Percentiles rank a stretch among this genome's conserved stretches.
Evolutionary conservation across 352 stramenopile genomes (phyloP).

Genomic region (Pythium dissotocum): DNA sequence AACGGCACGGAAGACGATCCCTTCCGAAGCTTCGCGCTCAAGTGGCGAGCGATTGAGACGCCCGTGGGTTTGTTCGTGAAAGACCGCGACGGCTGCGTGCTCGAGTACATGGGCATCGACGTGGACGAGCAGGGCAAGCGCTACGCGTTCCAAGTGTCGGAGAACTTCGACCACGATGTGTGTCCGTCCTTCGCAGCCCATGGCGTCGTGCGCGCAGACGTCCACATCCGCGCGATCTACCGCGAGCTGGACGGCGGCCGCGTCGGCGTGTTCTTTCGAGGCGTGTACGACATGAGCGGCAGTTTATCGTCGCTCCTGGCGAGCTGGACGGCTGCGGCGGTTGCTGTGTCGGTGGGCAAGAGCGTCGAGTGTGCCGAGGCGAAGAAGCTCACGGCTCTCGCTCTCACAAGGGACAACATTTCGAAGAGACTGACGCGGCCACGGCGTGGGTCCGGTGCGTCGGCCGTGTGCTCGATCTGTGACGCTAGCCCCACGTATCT

Average conservation of each 20-base stretch:
- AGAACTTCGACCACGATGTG: conserved; percentile 21
- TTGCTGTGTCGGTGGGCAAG: conserved; percentile 18
- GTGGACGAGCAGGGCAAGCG: conserved; percentile 10
- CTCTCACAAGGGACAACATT: conserved; percentile 5
- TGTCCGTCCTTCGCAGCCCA: conserved; percentile 27
- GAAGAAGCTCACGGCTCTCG: conserved; percentile 29
- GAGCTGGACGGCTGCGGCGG: conserved; percentile 8
- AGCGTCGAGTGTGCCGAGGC: conserved; percentile 26
- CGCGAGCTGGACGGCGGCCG: conserved; percentile 14
- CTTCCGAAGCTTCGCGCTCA: conserved; percentile 30
- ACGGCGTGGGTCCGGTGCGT: neutral
- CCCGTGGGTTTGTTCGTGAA: conserved; percentile 16
- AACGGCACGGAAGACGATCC: conserved; percentile 16
- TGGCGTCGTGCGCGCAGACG: conserved; percentile 17
- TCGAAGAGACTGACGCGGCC: neutral
- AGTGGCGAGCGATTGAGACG: conserved; percentile 29
- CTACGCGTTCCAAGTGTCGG: conserved; percentile 28
- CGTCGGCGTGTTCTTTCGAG: conserved; percentile 24
- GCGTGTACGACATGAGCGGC: conserved; percentile 16
- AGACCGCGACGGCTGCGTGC: conserved; percentile 23
- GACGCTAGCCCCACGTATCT: neutral
- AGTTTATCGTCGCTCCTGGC: conserved; percentile 12
- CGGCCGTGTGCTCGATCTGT: conserved; percentile 18
- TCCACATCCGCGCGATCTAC: conserved; percentile 26
- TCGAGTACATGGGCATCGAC: conserved; percentile 33